Evolutionary conservation across 2,329 filamentous ascomycete species (phyloP), one percentile per base, ranked within the genome.

Genomic region (Rhexocercosporidium sp.): DNA sequence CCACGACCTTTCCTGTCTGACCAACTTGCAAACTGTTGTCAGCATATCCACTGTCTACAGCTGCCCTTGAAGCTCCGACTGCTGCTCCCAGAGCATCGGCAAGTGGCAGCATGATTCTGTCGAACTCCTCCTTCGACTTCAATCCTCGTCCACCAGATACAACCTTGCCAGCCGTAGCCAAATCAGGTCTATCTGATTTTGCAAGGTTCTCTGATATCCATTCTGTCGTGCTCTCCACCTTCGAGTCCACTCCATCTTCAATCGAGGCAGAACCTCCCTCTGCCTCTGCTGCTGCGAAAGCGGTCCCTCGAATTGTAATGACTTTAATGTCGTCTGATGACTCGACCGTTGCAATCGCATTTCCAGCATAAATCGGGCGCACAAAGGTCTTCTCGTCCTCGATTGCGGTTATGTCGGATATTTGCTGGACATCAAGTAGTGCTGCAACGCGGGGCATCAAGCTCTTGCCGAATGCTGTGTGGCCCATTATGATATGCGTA

Each of bases 21-120:
- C 96, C 96, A 72, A 99, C 95, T 82, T 99, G 96, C 74, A 99
- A 83, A 80, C 93, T 97, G 86, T 99, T 99, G 83, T 99, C 96
- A 34, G 96, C 96, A 77, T 97, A 99, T 5, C 96, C 96, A 75
- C 92, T 96, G 82, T 99, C 96, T 47, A 99, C 96, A 11, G 96
- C 96, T 20, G 96, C 96, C 75, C 96, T 90, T 61, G 93, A 97
- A 31, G 96, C 96, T 75, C 96, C 96, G 69, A 99, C 94, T 4
- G 96, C 96, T n/a, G 96, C 96, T 53, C 94, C 95, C 3, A 99
- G 85, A 0, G 93, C 88, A 79, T 99, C 96, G 1, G 96, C 96
- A 64, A 99, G 86, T 51, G 96, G 95, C 65, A 94, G 85, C 86
- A 99, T 98, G 64, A 99, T 80, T 74, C 87, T 90, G 82, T 99